These are phyloP conservation scores for Atalantia buxifolia DNA, from an alignment of 345 rosid genomes.

Conservation along the genomic window DNA sequence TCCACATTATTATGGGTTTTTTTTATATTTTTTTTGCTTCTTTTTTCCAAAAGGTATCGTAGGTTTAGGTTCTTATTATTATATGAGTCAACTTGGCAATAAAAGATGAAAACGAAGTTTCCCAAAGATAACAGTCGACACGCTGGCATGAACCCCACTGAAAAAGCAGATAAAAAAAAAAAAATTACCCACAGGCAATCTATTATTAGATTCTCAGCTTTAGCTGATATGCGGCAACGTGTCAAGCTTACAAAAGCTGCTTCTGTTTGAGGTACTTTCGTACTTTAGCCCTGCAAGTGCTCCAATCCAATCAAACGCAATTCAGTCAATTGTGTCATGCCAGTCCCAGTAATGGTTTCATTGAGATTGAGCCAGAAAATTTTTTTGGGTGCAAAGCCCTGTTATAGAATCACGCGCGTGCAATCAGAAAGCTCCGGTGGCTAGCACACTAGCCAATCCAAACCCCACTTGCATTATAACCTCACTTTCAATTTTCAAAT, in stretches of 20 bases:
- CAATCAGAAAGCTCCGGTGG: background rate
- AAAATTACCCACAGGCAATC: background rate
- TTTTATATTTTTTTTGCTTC: too few relatives aligned
- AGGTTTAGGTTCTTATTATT: background rate
- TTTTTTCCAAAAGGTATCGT: too few relatives aligned
- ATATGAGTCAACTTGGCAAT: background rate
- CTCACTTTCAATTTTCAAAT: background rate
- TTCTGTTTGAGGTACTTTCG: background rate
- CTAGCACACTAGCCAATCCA: background rate
- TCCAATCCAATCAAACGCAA: background rate
- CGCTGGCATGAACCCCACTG: constrained; percentile 15
- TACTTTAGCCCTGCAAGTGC: background rate
- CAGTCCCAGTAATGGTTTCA: background rate
- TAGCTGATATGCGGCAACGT: background rate
- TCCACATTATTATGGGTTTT: too few relatives aligned
- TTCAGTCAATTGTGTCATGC: background rate
- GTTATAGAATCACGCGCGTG: background rate
- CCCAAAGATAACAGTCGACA: constrained; percentile 5
- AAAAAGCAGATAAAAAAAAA: background rate
- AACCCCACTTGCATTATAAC: background rate
- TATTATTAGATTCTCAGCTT: too few relatives aligned
- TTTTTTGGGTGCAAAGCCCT: background rate
- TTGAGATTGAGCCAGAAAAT: background rate
- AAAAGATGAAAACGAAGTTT: constrained; percentile 5
- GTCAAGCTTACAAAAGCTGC: background rate